Evolutionary conservation across 73 alveolate genomes (phyloP), one percentile per base, ranked within the genome.

Genomic region (Uronychia binucleata): DNA sequence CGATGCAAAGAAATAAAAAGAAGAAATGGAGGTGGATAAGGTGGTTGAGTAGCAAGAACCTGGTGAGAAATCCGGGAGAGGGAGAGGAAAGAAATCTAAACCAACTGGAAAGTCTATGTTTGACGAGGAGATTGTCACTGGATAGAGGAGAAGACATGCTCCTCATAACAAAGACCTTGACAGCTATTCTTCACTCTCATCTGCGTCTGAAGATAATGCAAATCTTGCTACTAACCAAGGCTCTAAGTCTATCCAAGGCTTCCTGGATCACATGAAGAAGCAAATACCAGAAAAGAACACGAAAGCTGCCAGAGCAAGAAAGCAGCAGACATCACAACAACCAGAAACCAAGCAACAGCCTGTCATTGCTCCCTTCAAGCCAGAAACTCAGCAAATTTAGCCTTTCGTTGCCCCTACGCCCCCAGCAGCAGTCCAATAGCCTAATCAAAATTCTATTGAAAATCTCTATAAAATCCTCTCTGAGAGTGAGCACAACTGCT

Each of bases 401-500:
- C 83, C 1, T 0, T 75, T 1, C 34, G 75, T 26, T 46, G 32
- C 30, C 84, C 74, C 26, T 19, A 32, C 1, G 34, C 28, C 58
- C 25, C 31, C n/a, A 32, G 46, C 79, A 27, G 26, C 27, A 31
- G 29, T 26, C 1, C 19, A 75, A n/a, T 34, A 34, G 34, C 31
- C 29, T 30, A 33, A 26, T 34, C 76, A 46, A 57, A 85, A 85
- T 58, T 77, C 57, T 58, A 25, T 85, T 28, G 57, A 77, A 46
- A 14, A 77, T 58, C 46, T 74, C 31, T 58, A 77, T 19, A 31
- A 85, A 77, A 77, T 85, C 76, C 76, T 85, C 30, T 57, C 77
- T 30, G 88, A 85, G 33, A 91, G 83, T 57, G 87, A 85, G 31
- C 78, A 85, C 46, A 78, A 85, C 78, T 90, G 80, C 77, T 90